Percentiles rank a stretch among this genome's conserved stretches.
phyloP scores from a whole-genome alignment of 768 basidiomycete species.

The Tricholoma bakamatsutake region DNA sequence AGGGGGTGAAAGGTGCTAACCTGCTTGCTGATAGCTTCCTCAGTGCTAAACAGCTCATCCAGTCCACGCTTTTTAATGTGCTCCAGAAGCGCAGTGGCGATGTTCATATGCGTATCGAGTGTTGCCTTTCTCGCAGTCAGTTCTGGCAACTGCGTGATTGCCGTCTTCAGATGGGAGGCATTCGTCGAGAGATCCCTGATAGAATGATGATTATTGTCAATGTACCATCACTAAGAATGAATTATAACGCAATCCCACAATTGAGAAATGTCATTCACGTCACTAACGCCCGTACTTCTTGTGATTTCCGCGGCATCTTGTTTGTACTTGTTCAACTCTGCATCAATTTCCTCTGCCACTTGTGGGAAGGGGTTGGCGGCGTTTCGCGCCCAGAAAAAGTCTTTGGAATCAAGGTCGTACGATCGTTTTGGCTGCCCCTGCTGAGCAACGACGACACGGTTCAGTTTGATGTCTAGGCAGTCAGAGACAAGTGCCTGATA shows the following conservation, averaged over 20 bases:
- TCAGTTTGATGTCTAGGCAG: constrained; percentile 94
- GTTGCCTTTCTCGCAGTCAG: constrained; percentile 95
- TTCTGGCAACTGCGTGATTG: constrained; percentile 95
- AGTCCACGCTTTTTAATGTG: constrained; percentile 93
- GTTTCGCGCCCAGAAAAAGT: constrained; percentile 99
- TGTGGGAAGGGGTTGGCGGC: constrained; percentile 96
- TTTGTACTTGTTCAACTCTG: constrained; percentile 88
- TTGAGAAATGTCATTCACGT: constrained; percentile 92
- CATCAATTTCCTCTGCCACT: constrained; percentile 95
- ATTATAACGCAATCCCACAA: constrained; percentile 47
- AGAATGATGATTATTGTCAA: constrained; percentile 3
- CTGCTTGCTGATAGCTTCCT: constrained; percentile 87
- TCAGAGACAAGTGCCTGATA: constrained; percentile 98
- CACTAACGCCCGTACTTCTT: constrained; percentile 90
- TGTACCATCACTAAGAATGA: background rate
- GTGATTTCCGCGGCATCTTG: constrained; percentile 97
- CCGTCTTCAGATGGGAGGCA: constrained; percentile 91
- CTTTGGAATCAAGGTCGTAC: constrained; percentile 96
- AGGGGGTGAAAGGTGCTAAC: constrained; percentile 28
- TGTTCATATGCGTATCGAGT: constrained; percentile 98
- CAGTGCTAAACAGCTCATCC: constrained; percentile 95
- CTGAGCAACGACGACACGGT: constrained; percentile 80
- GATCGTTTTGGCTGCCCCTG: constrained; percentile 66
- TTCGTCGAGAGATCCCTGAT: constrained; percentile 84
- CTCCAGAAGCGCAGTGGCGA: constrained; percentile 90